Base-by-base conservation (phyloP, 176 grass and related monocot species). In the Microstegium vimineum region DNA sequence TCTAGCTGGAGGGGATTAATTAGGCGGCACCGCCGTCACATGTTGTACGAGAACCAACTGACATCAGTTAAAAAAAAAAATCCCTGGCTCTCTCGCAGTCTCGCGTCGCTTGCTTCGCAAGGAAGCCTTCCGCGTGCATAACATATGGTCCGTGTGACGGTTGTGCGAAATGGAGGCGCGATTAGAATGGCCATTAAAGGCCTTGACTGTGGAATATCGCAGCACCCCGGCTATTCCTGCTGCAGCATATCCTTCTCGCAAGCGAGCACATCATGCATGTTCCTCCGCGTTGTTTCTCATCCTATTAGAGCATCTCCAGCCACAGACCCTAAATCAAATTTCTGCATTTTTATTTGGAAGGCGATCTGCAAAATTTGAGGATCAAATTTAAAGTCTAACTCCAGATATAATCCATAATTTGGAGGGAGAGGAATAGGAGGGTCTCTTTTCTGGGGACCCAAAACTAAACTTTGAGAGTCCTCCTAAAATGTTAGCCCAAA, bases 131-230 rank as follows among this genome's bases (percentile, higher is more conserved):
- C 13, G 16, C 26, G 2, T 1, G 8, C 18, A 61, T 8, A 17
- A 3, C 18, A n/a, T 26, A 60, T 22, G 25, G 25, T 47, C 12
- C 18, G 20, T 3, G 26, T 2, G n/a, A 72, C 15, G 74, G 56
- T 78, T 83, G 23, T 3, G 69, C 14, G 3, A 10, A 18, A 76
- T 31, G 10, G 62, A 52, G 62, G 27, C 11, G 31, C 9, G 36
- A 61, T 73, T 62, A 30, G 23, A 56, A 59, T 7, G 42, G 33
- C 8, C 74, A 35, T 88, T 83, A 73, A 83, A 56, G 25, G 22
- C 10, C 38, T 22, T 78, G 80, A 78, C 11, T 22, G 74, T 22
- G 49, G 6, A 52, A 52, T 52, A 26, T 70, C 31, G 67, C 56
- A 8, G 5, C 70, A 56, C 76, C 56, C 56, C 16, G 5, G 25